Base-by-base conservation (phyloP, 2,329 filamentous ascomycete species). In the Pyrenochaeta sp. region DNA sequence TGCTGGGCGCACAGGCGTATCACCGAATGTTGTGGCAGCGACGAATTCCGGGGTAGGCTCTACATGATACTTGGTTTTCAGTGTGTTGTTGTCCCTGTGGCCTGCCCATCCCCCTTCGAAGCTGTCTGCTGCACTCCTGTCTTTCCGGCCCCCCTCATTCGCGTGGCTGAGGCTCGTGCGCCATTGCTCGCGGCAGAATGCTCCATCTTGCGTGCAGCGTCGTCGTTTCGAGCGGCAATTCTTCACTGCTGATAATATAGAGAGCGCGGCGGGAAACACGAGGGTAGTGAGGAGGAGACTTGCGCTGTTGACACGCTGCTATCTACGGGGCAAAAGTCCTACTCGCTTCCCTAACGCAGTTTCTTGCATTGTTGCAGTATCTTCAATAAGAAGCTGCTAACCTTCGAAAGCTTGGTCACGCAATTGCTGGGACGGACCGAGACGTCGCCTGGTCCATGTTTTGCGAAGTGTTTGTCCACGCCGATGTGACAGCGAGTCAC, bases 1-100 rank as follows among this genome's bases (percentile, higher is more conserved):
- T 54, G 13, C 10, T 36, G 32, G 28, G 45, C 22, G 49, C 28
- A 42, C 53, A 51, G n/a, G 42, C 34, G 36, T 43, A 59, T 27
- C 50, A 37, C 40, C 47, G 50, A 28, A 42, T 37, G 22, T 44
- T 44, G 48, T 52, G 22, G 50, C 22, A 30, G 24, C 28, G 32
- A 19, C 42, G 25, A 15, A 15, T 12, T 7, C 25, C 5, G 42
- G 22, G 22, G 40, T 22, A n/a, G 28, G 5, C 28, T 30, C 28
- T 30, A 1, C 28, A 30, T 5, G 28, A 30, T 30, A 30, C 28
- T 30, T 30, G 28, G 28, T 30, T 19, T 19, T 30, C 28, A 9
- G 28, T 30, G 28, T 30, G 28, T 30, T 30, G 28, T 30, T 36
- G 34, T 19, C 39, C 15, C 39, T 24, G 8, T 42, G 39, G n/a